Base-by-base conservation (phyloP, 345 rosid species). In the Excoecaria agallocha region DNA sequence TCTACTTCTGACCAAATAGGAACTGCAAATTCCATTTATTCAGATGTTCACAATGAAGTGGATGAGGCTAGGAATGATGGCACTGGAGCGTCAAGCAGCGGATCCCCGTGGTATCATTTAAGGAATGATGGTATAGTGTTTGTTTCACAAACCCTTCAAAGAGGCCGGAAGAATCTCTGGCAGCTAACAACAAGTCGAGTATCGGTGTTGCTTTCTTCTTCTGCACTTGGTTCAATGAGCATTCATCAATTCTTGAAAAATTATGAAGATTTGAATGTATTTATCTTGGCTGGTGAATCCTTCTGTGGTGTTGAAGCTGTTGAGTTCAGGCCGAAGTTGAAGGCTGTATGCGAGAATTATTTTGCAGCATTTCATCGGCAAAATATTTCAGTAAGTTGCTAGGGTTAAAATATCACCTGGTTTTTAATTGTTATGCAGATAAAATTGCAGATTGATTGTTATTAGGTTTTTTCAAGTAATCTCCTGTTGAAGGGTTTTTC, bases 161-260 rank as follows among this genome's bases (percentile, higher is more conserved):
- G 93, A 82, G 99, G 99, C 68, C 83, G 98, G 24, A 91, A 85
- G 84, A 91, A 93, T 87, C 93, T 96, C 76, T 96, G 99, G 99
- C 98, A 93, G 74, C 98, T 96, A 75, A 93, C 88, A 39, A 90
- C 99, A 69, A 96, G 97, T 84, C 88, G 98, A 66, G 79, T 91
- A 61, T 91, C 94, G 66, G 99, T 93, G 57, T 83, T 96, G 85
- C 96, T 96, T 80, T 96, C 97, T 79, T 88, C 97, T 73, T 83
- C 91, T 70, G 89, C 90, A 75, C 89, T 80, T 82, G 81, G 88
- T 78, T 90, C 98, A 46, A 90, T 87, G 61, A 96, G 99, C 87
- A 91, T 91, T 80, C 98, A 93, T 79, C 98, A 96, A 80, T 96
- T 91, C 84, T 87, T 96, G 82, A 93, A 90, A 83, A 90, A 85